Percentiles rank a stretch among this genome's conserved stretches.
Evolutionary conservation across 139 green algal species (phyloP).

Genomic region (Trebouxia sp.): DNA sequence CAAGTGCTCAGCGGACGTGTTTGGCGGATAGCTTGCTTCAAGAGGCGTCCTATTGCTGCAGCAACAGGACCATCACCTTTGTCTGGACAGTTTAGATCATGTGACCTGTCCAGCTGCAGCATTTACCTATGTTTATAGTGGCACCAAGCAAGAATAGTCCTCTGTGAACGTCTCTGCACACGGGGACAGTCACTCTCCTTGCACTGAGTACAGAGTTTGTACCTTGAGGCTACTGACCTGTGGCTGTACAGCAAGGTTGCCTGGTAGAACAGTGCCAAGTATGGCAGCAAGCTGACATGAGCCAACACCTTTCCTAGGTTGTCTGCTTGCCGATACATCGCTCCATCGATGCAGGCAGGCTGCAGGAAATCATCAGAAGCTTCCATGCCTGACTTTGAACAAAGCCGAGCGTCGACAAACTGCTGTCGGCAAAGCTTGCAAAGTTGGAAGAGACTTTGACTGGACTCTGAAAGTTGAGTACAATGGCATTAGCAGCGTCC

Average conservation of each 20-base stretch:
- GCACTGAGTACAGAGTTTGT: too few species aligned
- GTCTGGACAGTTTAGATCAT: not conserved
- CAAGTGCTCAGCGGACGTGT: not conserved
- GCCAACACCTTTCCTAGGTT: not conserved
- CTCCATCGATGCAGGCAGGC: constrained; percentile 14
- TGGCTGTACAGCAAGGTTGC: not conserved
- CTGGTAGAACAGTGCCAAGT: not conserved
- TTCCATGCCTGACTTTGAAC: not conserved
- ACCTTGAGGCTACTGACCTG: too few species aligned
- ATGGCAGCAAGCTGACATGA: not conserved
- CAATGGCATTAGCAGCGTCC: too few species aligned
- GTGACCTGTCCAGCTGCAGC: too few species aligned
- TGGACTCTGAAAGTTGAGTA: not conserved
- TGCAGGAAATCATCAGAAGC: not conserved
- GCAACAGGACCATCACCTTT: too few species aligned
- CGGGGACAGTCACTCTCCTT: too few species aligned
- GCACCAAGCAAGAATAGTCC: not conserved
- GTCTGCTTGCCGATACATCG: constrained; percentile 9
- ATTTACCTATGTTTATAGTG: not conserved
- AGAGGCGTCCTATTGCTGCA: not conserved
- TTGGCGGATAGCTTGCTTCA: constrained; percentile 2
- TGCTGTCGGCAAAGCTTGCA: too few species aligned
- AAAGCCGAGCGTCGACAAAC: too few species aligned
- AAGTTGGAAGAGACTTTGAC: not conserved
- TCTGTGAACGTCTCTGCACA: not conserved